Evolutionary conservation across 164 flowering plant genomes (phyloP).

Genomic region (Dillenia turbinata): DNA sequence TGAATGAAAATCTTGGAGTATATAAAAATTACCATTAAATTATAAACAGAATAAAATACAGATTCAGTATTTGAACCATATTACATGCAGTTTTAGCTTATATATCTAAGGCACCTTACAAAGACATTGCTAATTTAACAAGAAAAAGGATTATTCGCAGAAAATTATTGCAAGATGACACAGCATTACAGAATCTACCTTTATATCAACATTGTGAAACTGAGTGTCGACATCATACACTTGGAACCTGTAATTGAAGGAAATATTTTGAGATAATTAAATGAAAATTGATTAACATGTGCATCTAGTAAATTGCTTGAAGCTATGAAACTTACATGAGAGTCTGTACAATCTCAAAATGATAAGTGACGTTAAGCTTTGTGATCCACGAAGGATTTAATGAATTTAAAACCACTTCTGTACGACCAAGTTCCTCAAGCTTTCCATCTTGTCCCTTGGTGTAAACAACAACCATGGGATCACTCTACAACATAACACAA

Average conservation of each 20-base stretch:
- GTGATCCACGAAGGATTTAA: slow-evolving; percentile 71
- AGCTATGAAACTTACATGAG: slow-evolving; percentile 59
- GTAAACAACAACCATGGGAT: slow-evolving; percentile 71
- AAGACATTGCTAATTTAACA: no score
- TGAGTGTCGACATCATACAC: slow-evolving; percentile 81
- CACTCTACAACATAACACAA: slow-evolving; percentile 43
- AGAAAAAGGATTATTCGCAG: no score
- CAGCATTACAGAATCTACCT: slow-evolving; percentile 44
- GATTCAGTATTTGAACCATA: no score
- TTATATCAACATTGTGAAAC: slow-evolving; percentile 62
- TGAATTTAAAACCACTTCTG: slow-evolving; percentile 76
- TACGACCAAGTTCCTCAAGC: slow-evolving; percentile 70
- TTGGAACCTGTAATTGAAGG: slow-evolving; percentile 53
- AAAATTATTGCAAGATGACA: neutral
- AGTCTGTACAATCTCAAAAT: slow-evolving; percentile 73
- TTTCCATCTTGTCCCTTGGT: slow-evolving; percentile 64
- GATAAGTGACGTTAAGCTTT: slow-evolving; percentile 46
- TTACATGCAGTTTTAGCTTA: no score
- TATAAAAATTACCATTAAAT: no score
- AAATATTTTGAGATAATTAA: slow-evolving; percentile 10
- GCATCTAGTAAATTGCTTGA: neutral
- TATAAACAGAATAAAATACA: no score
- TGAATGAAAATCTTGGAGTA: no score
- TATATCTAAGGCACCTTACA: no score
- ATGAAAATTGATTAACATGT: slow-evolving; percentile 1